Evolutionary conservation across 2,329 filamentous ascomycete genomes (phyloP).

Genomic region (Plectosphaerella sp.): DNA sequence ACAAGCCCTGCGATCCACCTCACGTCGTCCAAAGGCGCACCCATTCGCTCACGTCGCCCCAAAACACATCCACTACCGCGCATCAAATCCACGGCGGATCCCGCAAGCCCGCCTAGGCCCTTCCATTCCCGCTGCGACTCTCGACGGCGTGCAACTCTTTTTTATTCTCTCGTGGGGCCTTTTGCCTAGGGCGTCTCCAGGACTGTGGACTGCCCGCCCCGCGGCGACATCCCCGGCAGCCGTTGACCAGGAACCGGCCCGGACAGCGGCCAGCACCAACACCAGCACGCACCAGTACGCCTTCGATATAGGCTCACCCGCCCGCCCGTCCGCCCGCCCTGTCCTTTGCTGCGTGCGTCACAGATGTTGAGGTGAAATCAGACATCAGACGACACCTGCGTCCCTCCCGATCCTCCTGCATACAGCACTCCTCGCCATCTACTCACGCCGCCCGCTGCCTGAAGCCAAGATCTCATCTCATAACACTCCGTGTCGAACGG

Average conservation of each 20-base stretch:
- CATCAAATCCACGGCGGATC: background rate
- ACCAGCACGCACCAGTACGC: background rate
- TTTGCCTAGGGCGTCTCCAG: no score
- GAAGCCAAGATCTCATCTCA: no score
- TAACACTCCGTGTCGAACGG: no score
- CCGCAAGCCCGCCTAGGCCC: background rate
- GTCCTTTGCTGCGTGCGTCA: background rate
- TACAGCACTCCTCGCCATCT: no score
- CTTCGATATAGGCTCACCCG: background rate
- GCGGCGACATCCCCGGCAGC: background rate
- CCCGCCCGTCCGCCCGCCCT: background rate
- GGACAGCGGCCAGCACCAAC: background rate
- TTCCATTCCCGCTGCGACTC: background rate
- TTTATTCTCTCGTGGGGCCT: no score
- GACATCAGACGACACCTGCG: background rate
- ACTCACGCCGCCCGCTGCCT: no score
- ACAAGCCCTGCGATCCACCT: no score
- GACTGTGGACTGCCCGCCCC: background rate
- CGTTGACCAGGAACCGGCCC: background rate
- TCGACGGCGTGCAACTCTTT: background rate
- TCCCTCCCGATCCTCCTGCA: background rate
- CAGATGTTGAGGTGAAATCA: background rate
- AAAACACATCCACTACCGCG: background rate
- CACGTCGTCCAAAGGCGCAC: background rate
- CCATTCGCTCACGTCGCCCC: background rate